A percentile compares a stretch with the other conserved stretches of the same genome.
Evolutionary conservation across 2,329 filamentous ascomycete species (phyloP).

Genomic region (Claviceps fusiformis): DNA sequence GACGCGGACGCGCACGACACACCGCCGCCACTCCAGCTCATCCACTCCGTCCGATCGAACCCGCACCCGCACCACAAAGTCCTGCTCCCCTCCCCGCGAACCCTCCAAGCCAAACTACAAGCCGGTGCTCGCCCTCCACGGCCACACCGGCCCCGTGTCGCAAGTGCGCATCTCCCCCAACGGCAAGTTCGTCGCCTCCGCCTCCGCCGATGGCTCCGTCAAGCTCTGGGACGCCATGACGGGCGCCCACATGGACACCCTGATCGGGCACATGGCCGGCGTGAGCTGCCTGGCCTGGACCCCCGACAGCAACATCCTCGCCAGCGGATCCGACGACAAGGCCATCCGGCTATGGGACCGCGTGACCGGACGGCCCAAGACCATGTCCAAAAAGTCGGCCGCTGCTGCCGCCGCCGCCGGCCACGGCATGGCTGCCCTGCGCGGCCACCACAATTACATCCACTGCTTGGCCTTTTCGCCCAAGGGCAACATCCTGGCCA

Average conservation of each 20-base stretch:
- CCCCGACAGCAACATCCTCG: constrained; percentile 74
- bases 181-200: constrained; percentile 77
- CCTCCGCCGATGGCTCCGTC: constrained; percentile 77
- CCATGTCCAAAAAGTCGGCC: constrained; percentile 25
- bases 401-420: constrained; percentile 17
- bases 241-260: constrained; percentile 69
- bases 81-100: constrained; percentile 23
- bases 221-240: constrained; percentile 80
- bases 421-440: constrained; percentile 42
- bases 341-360: constrained; percentile 85
- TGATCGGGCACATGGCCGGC: constrained; percentile 87
- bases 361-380: constrained; percentile 42
- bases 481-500: constrained; percentile 93
- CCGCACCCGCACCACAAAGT: constrained; percentile 5
- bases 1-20: constrained; percentile 18
- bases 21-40: constrained; percentile 15
- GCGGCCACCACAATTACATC: constrained; percentile 92
- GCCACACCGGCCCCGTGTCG: constrained; percentile 68
- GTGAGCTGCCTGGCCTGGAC: constrained; percentile 91
- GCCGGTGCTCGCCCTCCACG: constrained; percentile 56
- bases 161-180: constrained; percentile 86
- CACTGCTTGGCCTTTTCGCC: constrained; percentile 93
- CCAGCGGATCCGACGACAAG: constrained; percentile 92
- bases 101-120: constrained; percentile 52
- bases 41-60: constrained; percentile 18